Base-by-base conservation (phyloP, 208 protist species). In the Wallacemonas sp. region DNA sequence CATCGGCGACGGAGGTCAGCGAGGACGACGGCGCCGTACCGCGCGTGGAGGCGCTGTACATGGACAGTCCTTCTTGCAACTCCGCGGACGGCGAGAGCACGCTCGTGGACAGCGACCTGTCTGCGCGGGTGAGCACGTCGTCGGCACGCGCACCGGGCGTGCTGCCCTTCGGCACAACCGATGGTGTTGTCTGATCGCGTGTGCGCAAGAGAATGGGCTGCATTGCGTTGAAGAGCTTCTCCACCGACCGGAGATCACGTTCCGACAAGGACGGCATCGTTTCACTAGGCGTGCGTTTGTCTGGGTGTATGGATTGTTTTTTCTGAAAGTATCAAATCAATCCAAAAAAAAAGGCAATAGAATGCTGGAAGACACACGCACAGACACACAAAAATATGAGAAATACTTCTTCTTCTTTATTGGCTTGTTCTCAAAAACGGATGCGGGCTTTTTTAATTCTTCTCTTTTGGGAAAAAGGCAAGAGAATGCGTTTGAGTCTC, bases 211-310 rank as follows among this genome's bases (percentile, higher is more conserved):
- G 66, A 2, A 82, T 74, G 12, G 69, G 74, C 38, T 71, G 72
- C 26, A 77, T 76, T 25, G 77, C 68, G 23, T 82, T 85, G 57
- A 85, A 83, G 22, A 92, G 73, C 68, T 89, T 90, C 71, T 88
- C 80, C 23, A 88, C 81, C 42, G 72, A 71, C 18, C 68, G 77
- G 39, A 90, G 54, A 61, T 93, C 87, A 11, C 73, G 72, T 36
- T 89, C 83, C 3, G 79, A 79, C n/a, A 86, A 42, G 0, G 72
- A 57, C 26, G 66, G 77, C 82, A 89, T 92, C 14, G 14, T n/a
- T n/a, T n/a, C n/a, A 14, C 36, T 41, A 14, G 10, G 36, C 36
- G 36, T 41, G 36, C 14, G 10, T 41, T 14, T 41, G 10, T 41
- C 36, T 41, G 36, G 5, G 36, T 41, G 36, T 41, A 14, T 41